A percentile compares a stretch with the other conserved stretches of the same genome.
These are phyloP conservation scores for Wickerhamomyces sydowiorum DNA, from an alignment of 805 yeast genomes.

Conservation along the genomic window DNA sequence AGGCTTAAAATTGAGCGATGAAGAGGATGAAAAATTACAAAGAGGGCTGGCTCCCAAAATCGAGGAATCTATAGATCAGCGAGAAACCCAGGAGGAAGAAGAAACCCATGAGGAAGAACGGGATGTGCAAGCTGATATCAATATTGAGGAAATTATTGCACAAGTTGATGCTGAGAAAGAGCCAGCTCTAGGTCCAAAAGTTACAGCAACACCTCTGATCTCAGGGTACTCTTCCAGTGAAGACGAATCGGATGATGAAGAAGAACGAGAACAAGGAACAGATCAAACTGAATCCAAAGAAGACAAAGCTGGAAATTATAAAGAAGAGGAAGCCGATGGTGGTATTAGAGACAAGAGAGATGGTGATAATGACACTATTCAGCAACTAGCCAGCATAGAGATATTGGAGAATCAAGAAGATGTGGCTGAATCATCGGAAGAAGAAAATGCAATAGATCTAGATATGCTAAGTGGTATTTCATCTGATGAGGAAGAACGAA, in stretches of 20 bases:
- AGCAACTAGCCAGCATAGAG: too few species aligned
- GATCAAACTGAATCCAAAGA: not conserved
- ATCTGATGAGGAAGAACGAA: conserved; percentile 16
- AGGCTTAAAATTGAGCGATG: conserved; percentile 24
- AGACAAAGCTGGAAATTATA: not conserved
- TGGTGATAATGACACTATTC: not conserved
- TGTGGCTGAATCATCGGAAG: conserved; percentile 16
- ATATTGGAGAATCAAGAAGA: conserved; percentile 8
- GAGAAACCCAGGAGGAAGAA: not conserved
- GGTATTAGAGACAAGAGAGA: not conserved
- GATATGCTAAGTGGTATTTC: conserved; percentile 14
- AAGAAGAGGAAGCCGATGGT: conserved; percentile 1
- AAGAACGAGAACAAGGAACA: not conserved
- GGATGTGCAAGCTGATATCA: not conserved
- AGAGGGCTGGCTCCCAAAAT: conserved; percentile 1
- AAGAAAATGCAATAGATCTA: conserved; percentile 17
- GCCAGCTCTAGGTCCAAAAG: not conserved
- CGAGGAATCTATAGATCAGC: conserved; percentile 6
- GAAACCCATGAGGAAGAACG: not conserved
- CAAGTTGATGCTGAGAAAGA: not conserved
- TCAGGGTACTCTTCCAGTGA: conserved; percentile 19
- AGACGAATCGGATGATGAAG: conserved; percentile 11
- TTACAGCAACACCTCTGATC: conserved; percentile 5
- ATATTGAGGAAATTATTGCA: not conserved
- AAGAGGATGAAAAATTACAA: conserved; percentile 4